Evolutionary conservation across 2,329 filamentous ascomycete species (phyloP), one percentile per base, ranked within the genome.

Genomic region (Nigrospora oryzae): DNA sequence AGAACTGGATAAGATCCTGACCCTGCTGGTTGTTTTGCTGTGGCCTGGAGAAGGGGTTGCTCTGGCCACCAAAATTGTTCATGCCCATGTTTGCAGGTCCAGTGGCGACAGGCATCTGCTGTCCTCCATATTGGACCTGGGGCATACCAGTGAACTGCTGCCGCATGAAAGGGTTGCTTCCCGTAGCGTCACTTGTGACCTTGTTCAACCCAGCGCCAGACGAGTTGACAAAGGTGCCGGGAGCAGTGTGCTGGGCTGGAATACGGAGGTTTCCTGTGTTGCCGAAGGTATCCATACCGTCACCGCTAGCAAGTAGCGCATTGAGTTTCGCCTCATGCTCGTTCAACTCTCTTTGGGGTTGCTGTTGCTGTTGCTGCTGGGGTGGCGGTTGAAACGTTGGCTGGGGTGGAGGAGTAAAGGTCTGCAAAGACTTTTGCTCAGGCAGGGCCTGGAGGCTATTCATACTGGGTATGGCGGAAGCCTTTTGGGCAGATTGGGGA

Each of bases 191-290:
- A 44, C 73, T 62, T 48, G 71, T 86, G 37, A 96, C 66, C 46
- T 79, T 77, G 54, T 81, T 80, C 46, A 87, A 68, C n/a, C 88
- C 87, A 34, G 84, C 74, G 41, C 93, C 93, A 7, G 93, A 89
- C 48, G 88, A 95, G 68, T 98, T 98, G 68, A 98, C 84, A 63
- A 97, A 98, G 0, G 87, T 94, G 23, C 91, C 93, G 0, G 93
- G 93, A 1, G 93, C 89, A 0, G 93, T 98, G 64, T 98, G 93
- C 62, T 98, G 93, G 2, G 93, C 83, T 2, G 93, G 93, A 51
- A 98, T 95, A 64, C 93, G 89, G 39, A 95, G 75, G 52, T 97
- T 88, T 53, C 93, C 93, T n/a, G 88, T 88, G 63, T 98, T 98
- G 52, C 93, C 93, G 62, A 94, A 98, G 0, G 93, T 98, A 61